A percentile compares a stretch with the other conserved stretches of the same genome.
These are phyloP conservation scores for Beauveria medogensis DNA, from an alignment of 2,329 filamentous ascomycete species.

Conservation along the genomic window DNA sequence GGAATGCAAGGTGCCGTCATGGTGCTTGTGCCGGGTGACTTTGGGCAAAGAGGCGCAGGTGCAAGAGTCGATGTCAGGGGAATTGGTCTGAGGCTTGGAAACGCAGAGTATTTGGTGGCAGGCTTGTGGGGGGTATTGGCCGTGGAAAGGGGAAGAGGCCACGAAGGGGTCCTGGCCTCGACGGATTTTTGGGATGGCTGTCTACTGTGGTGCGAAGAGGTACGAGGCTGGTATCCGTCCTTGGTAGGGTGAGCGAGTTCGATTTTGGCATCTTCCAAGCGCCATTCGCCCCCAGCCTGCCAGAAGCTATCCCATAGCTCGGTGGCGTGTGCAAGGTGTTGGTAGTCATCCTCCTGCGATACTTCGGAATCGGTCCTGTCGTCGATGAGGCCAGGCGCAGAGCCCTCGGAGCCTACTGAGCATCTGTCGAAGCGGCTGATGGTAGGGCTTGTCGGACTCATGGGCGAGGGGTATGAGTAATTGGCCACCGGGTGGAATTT, in stretches of 20 bases:
- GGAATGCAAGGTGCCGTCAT: background rate
- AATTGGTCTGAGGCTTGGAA: slow-evolving; percentile 23
- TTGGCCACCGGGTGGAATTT: slow-evolving; percentile 33
- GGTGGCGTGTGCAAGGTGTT: slow-evolving; percentile 35
- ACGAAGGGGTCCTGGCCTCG: slow-evolving; percentile 19
- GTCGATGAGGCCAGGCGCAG: slow-evolving; percentile 41
- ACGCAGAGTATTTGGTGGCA: slow-evolving; percentile 32
- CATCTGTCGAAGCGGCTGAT: slow-evolving; percentile 25
- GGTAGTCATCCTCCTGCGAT: slow-evolving; percentile 43
- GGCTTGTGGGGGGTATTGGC: slow-evolving; percentile 17
- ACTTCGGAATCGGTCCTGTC: slow-evolving; percentile 42
- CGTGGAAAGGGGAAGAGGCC: slow-evolving; percentile 19
- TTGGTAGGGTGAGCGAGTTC: slow-evolving; percentile 14
- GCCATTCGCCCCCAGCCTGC: slow-evolving; percentile 18
- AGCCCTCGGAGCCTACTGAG: slow-evolving; percentile 38
- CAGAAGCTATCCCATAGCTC: slow-evolving; percentile 47
- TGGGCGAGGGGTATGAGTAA: slow-evolving; percentile 30
- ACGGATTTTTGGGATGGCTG: slow-evolving; percentile 17
- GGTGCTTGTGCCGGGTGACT: background rate
- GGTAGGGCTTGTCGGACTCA: slow-evolving; percentile 8
- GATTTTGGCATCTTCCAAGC: slow-evolving; percentile 4
- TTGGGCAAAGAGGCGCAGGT: background rate
- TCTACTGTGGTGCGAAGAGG: slow-evolving; percentile 20
- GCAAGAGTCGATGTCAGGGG: background rate
- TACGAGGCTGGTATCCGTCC: slow-evolving; percentile 23